phyloP scores from a whole-genome alignment of 1,284 basidiomycete genomes.

The Malassezia caprae region DNA sequence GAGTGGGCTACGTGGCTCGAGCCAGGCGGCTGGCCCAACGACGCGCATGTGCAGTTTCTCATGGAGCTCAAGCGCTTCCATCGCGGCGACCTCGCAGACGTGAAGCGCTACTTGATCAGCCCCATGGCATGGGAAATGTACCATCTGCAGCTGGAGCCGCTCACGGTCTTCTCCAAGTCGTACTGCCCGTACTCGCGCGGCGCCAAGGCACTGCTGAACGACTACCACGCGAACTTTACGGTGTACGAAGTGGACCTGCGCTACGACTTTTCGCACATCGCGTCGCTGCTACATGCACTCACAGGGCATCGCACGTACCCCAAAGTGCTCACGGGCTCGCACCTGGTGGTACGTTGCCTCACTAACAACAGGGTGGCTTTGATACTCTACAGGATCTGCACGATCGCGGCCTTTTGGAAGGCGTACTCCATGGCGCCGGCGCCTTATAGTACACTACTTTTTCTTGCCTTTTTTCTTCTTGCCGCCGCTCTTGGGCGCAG shows the following conservation, averaged over 20 bases:
- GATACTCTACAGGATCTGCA: constrained; percentile 11
- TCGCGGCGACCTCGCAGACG: neutral
- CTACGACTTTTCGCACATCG: neutral
- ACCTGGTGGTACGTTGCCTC: constrained; percentile 8
- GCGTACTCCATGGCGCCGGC: constrained; percentile 8
- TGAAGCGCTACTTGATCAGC: constrained; percentile 10
- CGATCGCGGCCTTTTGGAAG: constrained; percentile 3
- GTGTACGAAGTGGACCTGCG: constrained; percentile 18
- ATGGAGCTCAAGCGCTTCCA: constrained; percentile 5
- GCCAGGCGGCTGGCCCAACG: neutral
- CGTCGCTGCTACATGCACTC: constrained; percentile 4
- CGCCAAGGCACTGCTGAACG: constrained; percentile 16
- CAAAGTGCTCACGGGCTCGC: constrained; percentile 6
- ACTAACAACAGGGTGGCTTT: constrained; percentile 12
- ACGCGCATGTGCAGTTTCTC: constrained; percentile 15
- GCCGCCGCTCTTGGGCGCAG: constrained; percentile 2
- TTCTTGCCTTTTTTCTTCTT: constrained; percentile 19
- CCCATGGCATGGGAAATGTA: constrained; percentile 11
- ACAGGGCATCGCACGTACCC: constrained; percentile 14
- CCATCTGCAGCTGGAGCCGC: constrained; percentile 6
- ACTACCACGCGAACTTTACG: constrained; percentile 9
- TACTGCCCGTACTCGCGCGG: constrained; percentile 21
- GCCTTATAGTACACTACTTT: constrained; percentile 16
- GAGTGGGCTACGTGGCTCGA: constrained; percentile 6
- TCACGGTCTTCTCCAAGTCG: constrained; percentile 21